phyloP scores from a whole-genome alignment of 2,329 filamentous ascomycete genomes.

The Cercospora sp. region DNA sequence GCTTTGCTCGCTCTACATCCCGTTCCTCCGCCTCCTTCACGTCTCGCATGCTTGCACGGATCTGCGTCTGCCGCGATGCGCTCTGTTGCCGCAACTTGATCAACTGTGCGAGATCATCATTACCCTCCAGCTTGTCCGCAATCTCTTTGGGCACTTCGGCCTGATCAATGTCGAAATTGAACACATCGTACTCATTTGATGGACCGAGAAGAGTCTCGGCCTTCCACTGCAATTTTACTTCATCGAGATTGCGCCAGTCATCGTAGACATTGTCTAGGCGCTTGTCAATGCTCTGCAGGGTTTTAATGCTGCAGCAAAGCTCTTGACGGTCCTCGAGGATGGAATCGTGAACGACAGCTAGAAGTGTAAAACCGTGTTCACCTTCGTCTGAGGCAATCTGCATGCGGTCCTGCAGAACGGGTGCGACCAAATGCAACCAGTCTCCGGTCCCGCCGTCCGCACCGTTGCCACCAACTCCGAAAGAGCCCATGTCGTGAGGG shows the following conservation, averaged over 20 bases:
- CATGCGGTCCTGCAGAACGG: constrained; percentile 69
- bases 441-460: constrained; percentile 48
- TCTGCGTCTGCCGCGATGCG: constrained; percentile 43
- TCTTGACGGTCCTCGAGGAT: constrained; percentile 50
- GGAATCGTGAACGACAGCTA: constrained; percentile 72
- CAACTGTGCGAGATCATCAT: constrained; percentile 36
- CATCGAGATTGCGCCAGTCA: constrained; percentile 43
- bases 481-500: constrained; percentile 64
- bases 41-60: constrained; percentile 7
- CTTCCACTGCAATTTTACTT: not conserved
- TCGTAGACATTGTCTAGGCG: constrained; percentile 44
- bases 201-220: constrained; percentile 22
- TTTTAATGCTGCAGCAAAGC: constrained; percentile 49
- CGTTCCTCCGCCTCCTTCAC: constrained; percentile 43
- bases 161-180: constrained; percentile 39
- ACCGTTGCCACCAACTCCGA: constrained; percentile 38
- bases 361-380: constrained; percentile 72
- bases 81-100: constrained; percentile 44
- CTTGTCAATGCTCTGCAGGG: constrained; percentile 44
- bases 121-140: constrained; percentile 30
- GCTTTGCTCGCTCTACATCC: constrained; percentile 56
- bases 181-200: constrained; percentile 30
- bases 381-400: constrained; percentile 60
- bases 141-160: constrained; percentile 34
- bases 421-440: constrained; percentile 68